These are phyloP conservation scores for Pythium utonaiense DNA, from an alignment of 352 stramenopile species.

Conservation along the genomic window DNA sequence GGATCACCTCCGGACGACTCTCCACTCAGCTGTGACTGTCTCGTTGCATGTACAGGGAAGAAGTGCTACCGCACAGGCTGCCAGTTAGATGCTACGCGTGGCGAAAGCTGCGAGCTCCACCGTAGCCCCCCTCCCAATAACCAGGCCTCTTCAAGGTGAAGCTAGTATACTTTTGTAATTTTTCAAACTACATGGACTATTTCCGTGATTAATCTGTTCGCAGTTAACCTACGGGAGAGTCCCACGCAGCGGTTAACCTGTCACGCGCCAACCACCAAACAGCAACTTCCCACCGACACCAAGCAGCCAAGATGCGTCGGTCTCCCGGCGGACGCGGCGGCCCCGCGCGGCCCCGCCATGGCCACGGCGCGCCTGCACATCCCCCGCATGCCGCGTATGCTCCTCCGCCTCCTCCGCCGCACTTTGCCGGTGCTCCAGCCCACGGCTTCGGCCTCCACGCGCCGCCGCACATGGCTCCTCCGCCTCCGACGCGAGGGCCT, in stretches of 20 bases:
- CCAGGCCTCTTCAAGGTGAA: neutral
- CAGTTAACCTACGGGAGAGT: neutral
- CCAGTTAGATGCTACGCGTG: conserved; percentile 17
- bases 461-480: neutral
- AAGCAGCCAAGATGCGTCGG: conserved; percentile 14
- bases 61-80: conserved; percentile 42
- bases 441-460: conserved; percentile 1
- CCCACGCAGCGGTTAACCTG: conserved; percentile 1
- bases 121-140: conserved; percentile 8
- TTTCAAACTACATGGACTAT: neutral
- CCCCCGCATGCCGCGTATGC: conserved; percentile 1
- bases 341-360: neutral
- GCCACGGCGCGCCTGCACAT: neutral
- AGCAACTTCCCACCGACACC: neutral
- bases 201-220: neutral
- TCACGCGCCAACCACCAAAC: neutral
- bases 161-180: conserved; percentile 10
- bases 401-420: neutral
- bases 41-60: conserved; percentile 27
- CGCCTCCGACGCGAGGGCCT: neutral
- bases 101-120: conserved; percentile 54
- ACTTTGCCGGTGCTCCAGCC: conserved; percentile 2
- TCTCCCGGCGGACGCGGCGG: neutral
- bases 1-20: neutral
- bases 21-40: neutral